phyloP scores from a whole-genome alignment of 305 asterid genomes.

The Rubia peregrina region DNA sequence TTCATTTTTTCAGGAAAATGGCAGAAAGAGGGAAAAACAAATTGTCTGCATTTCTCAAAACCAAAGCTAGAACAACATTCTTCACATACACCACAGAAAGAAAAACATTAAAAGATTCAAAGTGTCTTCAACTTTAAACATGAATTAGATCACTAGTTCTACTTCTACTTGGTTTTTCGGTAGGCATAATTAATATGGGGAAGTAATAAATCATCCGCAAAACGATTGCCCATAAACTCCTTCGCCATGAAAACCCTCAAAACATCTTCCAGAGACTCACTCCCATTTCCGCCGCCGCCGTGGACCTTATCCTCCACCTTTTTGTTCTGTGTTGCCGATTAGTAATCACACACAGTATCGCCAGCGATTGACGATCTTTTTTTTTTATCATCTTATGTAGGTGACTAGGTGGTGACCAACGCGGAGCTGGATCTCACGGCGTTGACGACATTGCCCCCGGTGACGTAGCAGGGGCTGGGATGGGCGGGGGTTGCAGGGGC shows the following conservation, averaged over 20 bases:
- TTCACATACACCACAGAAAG: too few species aligned
- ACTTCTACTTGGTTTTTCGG: too few species aligned
- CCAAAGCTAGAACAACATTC: too few species aligned
- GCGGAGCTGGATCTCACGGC: conserved; percentile 20
- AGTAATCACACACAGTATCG: conserved; percentile 27
- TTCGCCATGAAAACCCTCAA: conserved; percentile 36
- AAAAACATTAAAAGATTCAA: too few species aligned
- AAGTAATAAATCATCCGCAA: conserved; percentile 30
- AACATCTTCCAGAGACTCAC: conserved; percentile 33
- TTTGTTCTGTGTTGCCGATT: conserved; percentile 24
- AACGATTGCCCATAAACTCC: conserved; percentile 25
- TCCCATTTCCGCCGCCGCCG: too few species aligned
- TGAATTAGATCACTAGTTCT: too few species aligned
- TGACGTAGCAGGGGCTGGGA: conserved; percentile 23
- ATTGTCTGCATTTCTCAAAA: too few species aligned
- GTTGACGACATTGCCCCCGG: conserved; percentile 21
- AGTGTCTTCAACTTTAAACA: too few species aligned
- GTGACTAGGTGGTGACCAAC: conserved; percentile 15
- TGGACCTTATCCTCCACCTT: too few species aligned
- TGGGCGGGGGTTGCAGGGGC: conserved; percentile 21
- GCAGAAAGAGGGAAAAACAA: too few species aligned
- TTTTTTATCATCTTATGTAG: conserved; percentile 29
- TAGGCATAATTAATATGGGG: conserved; percentile 16
- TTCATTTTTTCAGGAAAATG: too few species aligned
- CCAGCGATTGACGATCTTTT: conserved; percentile 24